Conservation (phyloP, 106 monocot genomes). For the Alisma plantagoaquatica region DNA sequence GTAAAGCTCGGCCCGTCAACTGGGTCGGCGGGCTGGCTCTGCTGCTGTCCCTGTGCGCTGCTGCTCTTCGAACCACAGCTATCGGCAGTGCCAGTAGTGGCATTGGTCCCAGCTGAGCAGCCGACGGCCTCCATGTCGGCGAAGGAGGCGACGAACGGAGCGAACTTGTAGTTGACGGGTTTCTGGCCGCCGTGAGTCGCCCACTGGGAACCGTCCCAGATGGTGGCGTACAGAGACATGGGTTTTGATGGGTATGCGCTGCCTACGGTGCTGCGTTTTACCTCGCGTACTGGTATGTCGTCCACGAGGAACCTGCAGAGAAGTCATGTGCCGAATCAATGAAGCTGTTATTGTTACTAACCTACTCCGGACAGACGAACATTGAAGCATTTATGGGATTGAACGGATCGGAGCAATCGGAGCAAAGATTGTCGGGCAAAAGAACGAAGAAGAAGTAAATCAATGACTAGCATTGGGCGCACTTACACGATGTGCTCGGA, state of each 20-base stretch:
- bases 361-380: no score
- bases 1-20: conserved; percentile 15
- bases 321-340: no score
- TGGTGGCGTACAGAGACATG: no score
- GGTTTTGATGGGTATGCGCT: conserved; percentile 30
- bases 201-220: conserved; percentile 3
- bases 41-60: background rate
- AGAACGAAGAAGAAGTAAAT: no score
- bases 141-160: conserved; percentile 7
- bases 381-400: no score
- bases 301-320: conserved; percentile 49
- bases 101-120: conserved; percentile 6
- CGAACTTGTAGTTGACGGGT: background rate
- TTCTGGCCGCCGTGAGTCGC: conserved; percentile 4
- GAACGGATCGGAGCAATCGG: no score
- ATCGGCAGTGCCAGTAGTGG: background rate
- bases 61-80: no score
- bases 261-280: conserved; percentile 24
- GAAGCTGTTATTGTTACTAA: no score
- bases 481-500: conserved; percentile 29
- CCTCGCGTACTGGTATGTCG: conserved; percentile 33
- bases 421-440: no score
- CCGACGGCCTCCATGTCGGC: background rate
- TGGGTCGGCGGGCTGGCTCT: conserved; percentile 9
- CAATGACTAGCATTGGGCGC: background rate